Base-by-base conservation (phyloP, 2,329 filamentous ascomycete genomes). In the Huntiella savannae region DNA sequence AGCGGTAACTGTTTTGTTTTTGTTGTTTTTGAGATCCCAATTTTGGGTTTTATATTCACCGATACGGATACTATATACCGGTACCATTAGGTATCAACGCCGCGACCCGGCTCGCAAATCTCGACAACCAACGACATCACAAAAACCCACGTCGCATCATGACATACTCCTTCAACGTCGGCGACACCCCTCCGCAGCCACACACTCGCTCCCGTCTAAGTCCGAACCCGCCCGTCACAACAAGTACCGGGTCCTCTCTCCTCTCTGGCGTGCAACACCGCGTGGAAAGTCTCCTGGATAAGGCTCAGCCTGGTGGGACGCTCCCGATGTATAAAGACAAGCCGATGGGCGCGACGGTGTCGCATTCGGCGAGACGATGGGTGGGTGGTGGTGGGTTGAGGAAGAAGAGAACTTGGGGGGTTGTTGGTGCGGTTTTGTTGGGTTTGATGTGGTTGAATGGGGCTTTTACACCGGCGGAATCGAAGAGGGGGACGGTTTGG, bases 281-380 rank as follows among this genome's bases (percentile, higher is more conserved):
- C 51, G 66, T 84, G 33, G 72, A 71, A 43, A 69, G 68, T 49
- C 70, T 86, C 50, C 77, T 87, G 51, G 73, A 77, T 34, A 72
- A 63, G 17, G 61, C 60, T 52, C 56, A 64, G 33, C 17, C 10
- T 51, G 55, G 64, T 60, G 54, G 60, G 50, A 67, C 75, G 49
- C 66, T 98, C 52, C 91, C 91, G 40, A 87, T 96, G 82, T 98
- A 98, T 67, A 98, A 98, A 64, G 91, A 98, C 64, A 98, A 98
- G 61, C 91, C 91, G n/a, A 91, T 83, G 58, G 68, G 73, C 38
- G 64, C 69, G 33, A 38, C 41, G 13, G 28, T 47, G 41, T 74
- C 73, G 50, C 68, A 72, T 54, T 72, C 73, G 55, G 67, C 69
- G 51, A 68, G 68, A 44, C 68, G 74, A 33, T 78, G 75, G 64